Evolutionary conservation across 768 basidiomycete genomes (phyloP).

Genomic region (Dacryopinax spathularia): DNA sequence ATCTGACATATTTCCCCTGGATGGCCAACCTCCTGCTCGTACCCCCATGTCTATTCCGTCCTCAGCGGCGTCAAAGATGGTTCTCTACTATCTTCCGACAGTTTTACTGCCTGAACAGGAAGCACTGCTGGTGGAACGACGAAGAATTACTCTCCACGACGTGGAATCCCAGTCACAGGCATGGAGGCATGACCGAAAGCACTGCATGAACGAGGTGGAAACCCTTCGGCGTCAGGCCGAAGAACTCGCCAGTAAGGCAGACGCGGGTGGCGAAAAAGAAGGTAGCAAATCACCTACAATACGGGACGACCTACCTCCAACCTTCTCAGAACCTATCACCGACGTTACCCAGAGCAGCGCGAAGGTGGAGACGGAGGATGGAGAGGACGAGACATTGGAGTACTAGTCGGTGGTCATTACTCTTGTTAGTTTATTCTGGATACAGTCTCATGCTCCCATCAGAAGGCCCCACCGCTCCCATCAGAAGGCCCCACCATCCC

Average conservation of each 20-base stretch:
- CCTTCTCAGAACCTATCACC: neutral
- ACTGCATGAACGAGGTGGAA: conserved; percentile 47
- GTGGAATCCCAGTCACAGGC: no score
- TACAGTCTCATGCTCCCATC: no score
- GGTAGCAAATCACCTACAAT: conserved; percentile 5
- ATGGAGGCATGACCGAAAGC: conserved; percentile 46
- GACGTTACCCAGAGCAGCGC: neutral
- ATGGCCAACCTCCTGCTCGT: conserved; percentile 15
- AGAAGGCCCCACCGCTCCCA: no score
- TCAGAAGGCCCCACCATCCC: no score
- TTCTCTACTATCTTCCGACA: conserved; percentile 62
- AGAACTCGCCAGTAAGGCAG: conserved; percentile 39
- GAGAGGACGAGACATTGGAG: conserved; percentile 13
- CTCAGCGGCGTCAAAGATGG: conserved; percentile 26
- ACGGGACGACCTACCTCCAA: conserved; percentile 6
- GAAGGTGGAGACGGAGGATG: conserved; percentile 11
- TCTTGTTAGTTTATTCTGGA: no score
- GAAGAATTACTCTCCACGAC: no score
- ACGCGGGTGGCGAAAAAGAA: conserved; percentile 8
- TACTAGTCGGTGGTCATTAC: no score
- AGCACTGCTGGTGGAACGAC: conserved; percentile 46
- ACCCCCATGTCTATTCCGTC: neutral
- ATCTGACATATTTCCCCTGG: conserved; percentile 43
- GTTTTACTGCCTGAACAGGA: conserved; percentile 56
- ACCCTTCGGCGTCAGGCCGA: conserved; percentile 48